Base-by-base conservation (phyloP, 495 filamentous ascomycete species). In the Xanthoparmelia taractica region DNA sequence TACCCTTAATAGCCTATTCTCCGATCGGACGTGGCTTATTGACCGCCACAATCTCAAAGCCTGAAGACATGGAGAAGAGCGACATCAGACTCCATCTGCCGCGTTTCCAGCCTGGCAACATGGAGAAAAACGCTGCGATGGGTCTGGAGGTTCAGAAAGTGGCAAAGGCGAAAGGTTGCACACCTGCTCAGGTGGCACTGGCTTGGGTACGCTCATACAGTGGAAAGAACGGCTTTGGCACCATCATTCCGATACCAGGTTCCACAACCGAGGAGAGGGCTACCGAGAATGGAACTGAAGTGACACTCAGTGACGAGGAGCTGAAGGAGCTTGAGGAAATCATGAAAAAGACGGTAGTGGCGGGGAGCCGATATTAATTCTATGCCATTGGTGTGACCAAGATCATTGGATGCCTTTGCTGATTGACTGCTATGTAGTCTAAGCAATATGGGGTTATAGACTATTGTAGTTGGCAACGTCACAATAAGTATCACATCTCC, bases 161-260 rank as follows among this genome's bases (percentile, higher is more conserved):
- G 58, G 90, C 92, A 8, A 68, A 75, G 64, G 75, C 78, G 65
- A 96, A 93, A 77, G 84, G 83, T 17, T 83, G 82, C 66, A 89
- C 87, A 15, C 78, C 87, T 0, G 84, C 84, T 4, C 91, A 97
- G 76, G 75, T 96, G 41, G 92, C 90, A 15, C 76, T 96, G 60
- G 81, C 76, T 27, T 97, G 92, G 91, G 76, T 87, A 5, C 73
- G 74, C 40, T 75, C 75, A 5, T 70, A 85, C 61, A 80, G 82
- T 54, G 75, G 74, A 37, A 77, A 80, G 67, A 76, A 84, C 47
- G 88, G 85, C 17, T 79, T 86, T 71, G 84, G 85, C 17, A 80
- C 78, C 7, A 87, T 96, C 67, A 87, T 95, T 61, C 92, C 91
- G 6, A 95, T 96, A 66, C 92, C 91, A 1, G 91, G 92, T 18